A percentile compares a stretch with the other conserved stretches of the same genome.
Conservation (phyloP, 345 rosid species). For the Turnera subulata region DNA sequence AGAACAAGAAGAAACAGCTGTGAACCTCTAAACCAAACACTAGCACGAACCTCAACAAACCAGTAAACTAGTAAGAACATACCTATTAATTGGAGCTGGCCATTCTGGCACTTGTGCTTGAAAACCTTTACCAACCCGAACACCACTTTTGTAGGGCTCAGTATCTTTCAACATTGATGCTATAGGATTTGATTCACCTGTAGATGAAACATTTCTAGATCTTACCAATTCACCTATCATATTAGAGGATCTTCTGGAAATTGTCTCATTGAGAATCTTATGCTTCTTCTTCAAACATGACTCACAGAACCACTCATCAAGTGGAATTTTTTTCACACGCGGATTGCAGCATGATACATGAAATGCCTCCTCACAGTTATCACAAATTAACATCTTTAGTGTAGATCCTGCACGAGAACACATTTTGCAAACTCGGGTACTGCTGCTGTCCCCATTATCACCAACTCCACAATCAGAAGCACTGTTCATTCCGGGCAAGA, state of each 20-base stretch:
- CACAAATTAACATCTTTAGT: slow-evolving; percentile 71
- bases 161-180: slow-evolving; percentile 49
- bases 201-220: slow-evolving; percentile 28
- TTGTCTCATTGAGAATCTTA: slow-evolving; percentile 29
- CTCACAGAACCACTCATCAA: slow-evolving; percentile 78
- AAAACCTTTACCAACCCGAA: slow-evolving; percentile 76
- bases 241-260: slow-evolving; percentile 30
- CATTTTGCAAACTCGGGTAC: slow-evolving; percentile 52
- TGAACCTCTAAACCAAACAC: too few relatives aligned
- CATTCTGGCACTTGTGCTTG: slow-evolving; percentile 90
- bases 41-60: too few relatives aligned
- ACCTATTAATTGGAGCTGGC: slow-evolving; percentile 64
- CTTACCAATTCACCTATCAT: slow-evolving; percentile 31
- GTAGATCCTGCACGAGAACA: slow-evolving; percentile 49
- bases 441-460: slow-evolving; percentile 26
- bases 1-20: too few relatives aligned
- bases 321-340: slow-evolving; percentile 41
- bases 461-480: slow-evolving; percentile 25
- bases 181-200: slow-evolving; percentile 33
- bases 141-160: slow-evolving; percentile 42
- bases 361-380: slow-evolving; percentile 78
- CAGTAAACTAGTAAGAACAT: slow-evolving; percentile 19
- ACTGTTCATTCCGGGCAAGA: slow-evolving; percentile 14
- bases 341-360: slow-evolving; percentile 72
- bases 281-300: slow-evolving; percentile 60